Evolutionary conservation across 495 filamentous ascomycete species (phyloP), one percentile per base, ranked within the genome.

Genomic region (Neurospora sp.): DNA sequence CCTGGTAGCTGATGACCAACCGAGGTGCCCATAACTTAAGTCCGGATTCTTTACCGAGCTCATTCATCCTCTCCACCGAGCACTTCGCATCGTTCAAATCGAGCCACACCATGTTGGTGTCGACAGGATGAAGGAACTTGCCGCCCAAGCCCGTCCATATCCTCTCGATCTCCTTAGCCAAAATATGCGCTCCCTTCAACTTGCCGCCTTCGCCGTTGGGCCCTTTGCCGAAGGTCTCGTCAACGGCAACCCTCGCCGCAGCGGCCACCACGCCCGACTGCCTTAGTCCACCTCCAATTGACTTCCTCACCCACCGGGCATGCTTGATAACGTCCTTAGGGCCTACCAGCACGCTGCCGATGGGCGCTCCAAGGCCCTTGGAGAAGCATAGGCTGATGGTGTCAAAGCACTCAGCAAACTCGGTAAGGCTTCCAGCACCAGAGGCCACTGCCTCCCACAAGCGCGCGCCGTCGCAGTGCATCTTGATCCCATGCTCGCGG

Each of bases 41-140:
- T 0, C 91, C 91, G 23, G 82, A 81, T 74, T 87, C 83, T 76
- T 82, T 80, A 11, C 84, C 87, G 18, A 87, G 77, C 72, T 83
- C 80, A 23, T 85, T 82, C 40, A 91, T 84, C 39, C 78, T 79
- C 66, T 86, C 82, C 12, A 54, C 72, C 5, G 78, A 75, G 71
- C 90, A 83, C 0, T 84, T 83, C 7, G 76, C 79, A 12, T 78
- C 84, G 38, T 90, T 88, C 39, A 97, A 81, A 81, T 97, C 92
- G 72, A 97, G 75, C 95, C 94, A 98, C 18, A 96, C 89, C 92
- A 97, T 97, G 81, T 98, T 97, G 48, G 94, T 97, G 76, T 97
- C 91, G 4, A 91, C 90, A 9, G 89, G 89, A 39, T 89, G 81
- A 46, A 78, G 69, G 38, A 89, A 79, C 81, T 88, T 85, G 14